Conservation (phyloP, 176 grass and related monocot genomes). For the Dactylis glomerata region DNA sequence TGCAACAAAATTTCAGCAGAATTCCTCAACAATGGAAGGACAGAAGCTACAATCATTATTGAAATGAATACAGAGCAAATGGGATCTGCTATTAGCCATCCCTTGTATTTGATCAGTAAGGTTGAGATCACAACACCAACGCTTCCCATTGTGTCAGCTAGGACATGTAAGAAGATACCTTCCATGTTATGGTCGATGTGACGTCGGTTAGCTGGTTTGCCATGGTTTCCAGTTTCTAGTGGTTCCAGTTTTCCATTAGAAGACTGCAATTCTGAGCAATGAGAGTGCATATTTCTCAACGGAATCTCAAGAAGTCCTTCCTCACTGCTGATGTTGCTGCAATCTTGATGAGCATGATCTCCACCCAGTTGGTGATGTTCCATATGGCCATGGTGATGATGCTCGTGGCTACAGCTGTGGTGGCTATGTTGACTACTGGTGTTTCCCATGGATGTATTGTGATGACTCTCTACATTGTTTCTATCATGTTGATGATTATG, state of each 20-base stretch:
- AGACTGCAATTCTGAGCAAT: slow-evolving; percentile 30
- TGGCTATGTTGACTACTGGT: slow-evolving; percentile 23
- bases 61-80: slow-evolving; percentile 99
- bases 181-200: slow-evolving; percentile 98
- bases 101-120: slow-evolving; percentile 94
- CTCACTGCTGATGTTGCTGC: neutral
- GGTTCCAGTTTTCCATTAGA: slow-evolving; percentile 20
- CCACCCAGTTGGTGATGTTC: slow-evolving; percentile 37
- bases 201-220: slow-evolving; percentile 33
- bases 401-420: slow-evolving; percentile 49
- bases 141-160: slow-evolving; percentile 97
- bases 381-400: slow-evolving; percentile 48
- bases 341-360: slow-evolving; percentile 43
- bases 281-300: slow-evolving; percentile 26
- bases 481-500: slow-evolving; percentile 16
- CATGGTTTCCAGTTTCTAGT: slow-evolving; percentile 25
- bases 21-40: slow-evolving; percentile 85
- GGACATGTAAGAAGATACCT: slow-evolving; percentile 98
- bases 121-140: slow-evolving; percentile 90
- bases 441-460: slow-evolving; percentile 16
- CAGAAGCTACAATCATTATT: slow-evolving; percentile 83
- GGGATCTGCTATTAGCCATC: slow-evolving; percentile 90
- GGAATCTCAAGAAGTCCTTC: slow-evolving; percentile 39
- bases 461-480: neutral
- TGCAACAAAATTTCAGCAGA: slow-evolving; percentile 98